phyloP scores from a whole-genome alignment of 306 rosid genomes.

The Potentilla sterilis region DNA sequence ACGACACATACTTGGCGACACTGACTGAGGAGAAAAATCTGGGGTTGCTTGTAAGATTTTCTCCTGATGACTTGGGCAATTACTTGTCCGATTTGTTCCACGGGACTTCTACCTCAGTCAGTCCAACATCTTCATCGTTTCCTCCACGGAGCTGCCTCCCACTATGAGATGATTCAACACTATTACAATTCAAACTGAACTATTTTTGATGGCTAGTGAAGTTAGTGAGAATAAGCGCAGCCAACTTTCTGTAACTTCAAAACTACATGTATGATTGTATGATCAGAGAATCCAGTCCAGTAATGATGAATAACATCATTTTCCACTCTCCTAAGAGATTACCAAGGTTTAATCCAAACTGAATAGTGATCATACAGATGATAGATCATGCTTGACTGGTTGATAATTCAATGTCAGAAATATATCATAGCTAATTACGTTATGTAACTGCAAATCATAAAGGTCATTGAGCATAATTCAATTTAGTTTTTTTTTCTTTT shows the following conservation, averaged over 20 bases:
- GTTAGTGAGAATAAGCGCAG: not conserved
- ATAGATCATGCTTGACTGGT: not conserved
- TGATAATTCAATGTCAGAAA: not conserved
- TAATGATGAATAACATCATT: constrained; percentile 12
- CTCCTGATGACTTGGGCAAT: constrained; percentile 55
- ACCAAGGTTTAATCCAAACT: not conserved
- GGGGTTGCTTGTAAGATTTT: constrained; percentile 26
- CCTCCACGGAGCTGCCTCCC: constrained; percentile 14
- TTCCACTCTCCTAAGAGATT: not conserved
- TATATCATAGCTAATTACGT: not conserved
- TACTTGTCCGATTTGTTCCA: constrained; percentile 53
- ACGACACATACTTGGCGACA: constrained; percentile 7
- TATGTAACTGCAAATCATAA: not conserved
- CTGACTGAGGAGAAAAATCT: constrained; percentile 28
- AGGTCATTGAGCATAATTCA: not conserved
- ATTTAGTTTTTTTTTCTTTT: too few relatives aligned
- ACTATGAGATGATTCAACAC: not conserved
- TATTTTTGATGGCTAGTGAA: not conserved
- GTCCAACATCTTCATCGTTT: constrained; percentile 14
- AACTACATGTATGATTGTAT: not conserved
- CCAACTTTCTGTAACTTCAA: not conserved
- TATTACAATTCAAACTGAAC: not conserved
- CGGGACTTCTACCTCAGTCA: constrained; percentile 31
- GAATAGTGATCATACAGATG: not conserved
- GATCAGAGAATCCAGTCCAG: not conserved